Conservation (phyloP, 371 early-diverging fungal genomes). For the Neoconidiobolus thromboides region DNA sequence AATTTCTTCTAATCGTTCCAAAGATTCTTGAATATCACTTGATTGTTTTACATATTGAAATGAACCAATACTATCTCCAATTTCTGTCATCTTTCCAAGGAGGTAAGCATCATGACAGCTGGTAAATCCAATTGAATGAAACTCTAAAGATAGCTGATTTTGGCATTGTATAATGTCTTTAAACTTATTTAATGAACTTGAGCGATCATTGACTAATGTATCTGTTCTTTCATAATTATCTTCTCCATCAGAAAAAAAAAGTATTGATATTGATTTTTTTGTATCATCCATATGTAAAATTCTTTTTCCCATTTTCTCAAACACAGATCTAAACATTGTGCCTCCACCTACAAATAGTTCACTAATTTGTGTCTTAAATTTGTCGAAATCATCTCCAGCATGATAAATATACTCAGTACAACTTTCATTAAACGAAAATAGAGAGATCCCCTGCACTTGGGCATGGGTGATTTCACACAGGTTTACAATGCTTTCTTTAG, state of each 20-base stretch:
- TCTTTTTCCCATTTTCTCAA: neutral
- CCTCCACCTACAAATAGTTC: neutral
- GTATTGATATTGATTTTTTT: neutral
- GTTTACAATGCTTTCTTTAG: neutral
- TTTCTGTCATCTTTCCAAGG: constrained; percentile 13
- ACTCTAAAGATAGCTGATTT: constrained; percentile 2
- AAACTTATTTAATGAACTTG: neutral
- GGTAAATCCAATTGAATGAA: constrained; percentile 14
- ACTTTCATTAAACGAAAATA: neutral
- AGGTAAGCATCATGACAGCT: constrained; percentile 12
- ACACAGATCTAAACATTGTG: neutral
- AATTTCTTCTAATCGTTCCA: constrained; percentile 12
- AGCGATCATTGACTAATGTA: neutral
- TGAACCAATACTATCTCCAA: constrained; percentile 10
- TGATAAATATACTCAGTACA: neutral
- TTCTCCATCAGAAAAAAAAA: constrained; percentile 15
- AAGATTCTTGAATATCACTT: constrained; percentile 10
- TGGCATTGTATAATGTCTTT: neutral
- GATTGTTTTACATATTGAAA: constrained; percentile 12
- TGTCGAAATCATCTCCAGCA: neutral
- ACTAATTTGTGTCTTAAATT: neutral
- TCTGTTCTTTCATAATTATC: constrained; percentile 6
- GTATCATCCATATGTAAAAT: neutral
- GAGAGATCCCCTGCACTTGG: neutral
- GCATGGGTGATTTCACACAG: neutral